These are phyloP conservation scores for Fusarium udum DNA, from an alignment of 2,329 filamentous ascomycete genomes.

Conservation along the genomic window DNA sequence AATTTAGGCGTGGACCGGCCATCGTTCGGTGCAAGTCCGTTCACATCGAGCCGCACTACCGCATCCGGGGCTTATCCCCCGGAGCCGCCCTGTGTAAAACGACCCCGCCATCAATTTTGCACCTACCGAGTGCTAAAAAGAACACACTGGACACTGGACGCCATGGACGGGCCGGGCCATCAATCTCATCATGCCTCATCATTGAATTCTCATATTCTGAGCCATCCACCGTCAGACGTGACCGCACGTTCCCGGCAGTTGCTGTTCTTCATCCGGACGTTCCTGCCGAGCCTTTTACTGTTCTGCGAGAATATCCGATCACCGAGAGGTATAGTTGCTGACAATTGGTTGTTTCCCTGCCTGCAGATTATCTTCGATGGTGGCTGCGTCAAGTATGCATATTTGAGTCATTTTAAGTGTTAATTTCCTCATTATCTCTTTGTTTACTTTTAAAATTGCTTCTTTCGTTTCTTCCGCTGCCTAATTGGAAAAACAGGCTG, in stretches of 20 bases:
- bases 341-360: slow-evolving; percentile 5
- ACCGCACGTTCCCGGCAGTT: slow-evolving; percentile 28
- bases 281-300: background rate
- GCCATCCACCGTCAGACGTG: slow-evolving; percentile 41
- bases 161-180: slow-evolving; percentile 33
- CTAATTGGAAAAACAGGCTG: slow-evolving; percentile 6
- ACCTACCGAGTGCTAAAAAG: background rate
- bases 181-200: slow-evolving; percentile 15
- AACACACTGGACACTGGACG: background rate
- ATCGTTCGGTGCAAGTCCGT: slow-evolving; percentile 7
- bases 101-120: slow-evolving; percentile 18
- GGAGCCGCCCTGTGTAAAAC: slow-evolving; percentile 21
- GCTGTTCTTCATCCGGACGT: background rate
- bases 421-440: background rate
- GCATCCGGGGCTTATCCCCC: slow-evolving; percentile 32
- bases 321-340: background rate
- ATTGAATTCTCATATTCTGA: slow-evolving; percentile 13
- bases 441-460: background rate
- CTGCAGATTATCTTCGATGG: slow-evolving; percentile 29
- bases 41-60: slow-evolving; percentile 15
- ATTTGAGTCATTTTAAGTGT: slow-evolving; percentile 38
- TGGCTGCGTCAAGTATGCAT: slow-evolving; percentile 32
- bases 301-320: slow-evolving; percentile 8
- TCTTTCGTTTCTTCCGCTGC: slow-evolving; percentile 6
- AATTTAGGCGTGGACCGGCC: slow-evolving; percentile 5